A percentile compares a stretch with the other conserved stretches of the same genome.
Conservation (phyloP, 78 protist species). For the Emiliania huxleyi region DNA sequence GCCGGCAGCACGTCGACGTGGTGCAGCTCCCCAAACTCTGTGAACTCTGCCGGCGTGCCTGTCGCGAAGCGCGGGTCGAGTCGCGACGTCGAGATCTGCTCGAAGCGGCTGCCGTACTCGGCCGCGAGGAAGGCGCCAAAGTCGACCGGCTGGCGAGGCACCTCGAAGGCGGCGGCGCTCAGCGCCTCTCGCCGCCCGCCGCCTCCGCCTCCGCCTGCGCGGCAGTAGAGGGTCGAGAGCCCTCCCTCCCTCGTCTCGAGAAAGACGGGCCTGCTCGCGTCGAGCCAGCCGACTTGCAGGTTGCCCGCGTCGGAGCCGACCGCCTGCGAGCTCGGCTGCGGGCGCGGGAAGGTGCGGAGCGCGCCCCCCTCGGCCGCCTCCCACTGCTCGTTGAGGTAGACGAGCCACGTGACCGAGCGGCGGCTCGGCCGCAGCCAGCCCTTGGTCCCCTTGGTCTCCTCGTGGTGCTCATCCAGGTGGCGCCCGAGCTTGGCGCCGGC, state of each 20-base stretch:
- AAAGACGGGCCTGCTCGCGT: neutral
- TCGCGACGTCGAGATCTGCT: neutral
- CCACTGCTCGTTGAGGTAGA: neutral
- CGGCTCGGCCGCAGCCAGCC: neutral
- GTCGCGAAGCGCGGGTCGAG: neutral
- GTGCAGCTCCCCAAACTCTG: no score
- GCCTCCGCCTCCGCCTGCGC: neutral
- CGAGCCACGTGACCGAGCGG: constrained; percentile 14
- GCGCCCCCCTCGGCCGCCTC: neutral
- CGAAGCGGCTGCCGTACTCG: neutral
- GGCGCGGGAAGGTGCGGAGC: neutral
- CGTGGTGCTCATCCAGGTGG: constrained; percentile 7
- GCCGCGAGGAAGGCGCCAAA: neutral
- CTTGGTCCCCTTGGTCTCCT: neutral
- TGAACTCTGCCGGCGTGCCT: no score
- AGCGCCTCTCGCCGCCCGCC: neutral
- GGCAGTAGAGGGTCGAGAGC: neutral
- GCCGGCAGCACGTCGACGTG: neutral
- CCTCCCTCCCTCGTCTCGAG: neutral
- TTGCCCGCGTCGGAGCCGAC: neutral
- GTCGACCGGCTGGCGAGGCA: neutral
- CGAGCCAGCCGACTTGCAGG: constrained; percentile 3
- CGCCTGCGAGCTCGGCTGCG: neutral
- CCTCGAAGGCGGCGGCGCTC: neutral
- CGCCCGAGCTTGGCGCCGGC: neutral